phyloP scores from a whole-genome alignment of 2,329 filamentous ascomycete species.

The Neofusicoccum sp. region DNA sequence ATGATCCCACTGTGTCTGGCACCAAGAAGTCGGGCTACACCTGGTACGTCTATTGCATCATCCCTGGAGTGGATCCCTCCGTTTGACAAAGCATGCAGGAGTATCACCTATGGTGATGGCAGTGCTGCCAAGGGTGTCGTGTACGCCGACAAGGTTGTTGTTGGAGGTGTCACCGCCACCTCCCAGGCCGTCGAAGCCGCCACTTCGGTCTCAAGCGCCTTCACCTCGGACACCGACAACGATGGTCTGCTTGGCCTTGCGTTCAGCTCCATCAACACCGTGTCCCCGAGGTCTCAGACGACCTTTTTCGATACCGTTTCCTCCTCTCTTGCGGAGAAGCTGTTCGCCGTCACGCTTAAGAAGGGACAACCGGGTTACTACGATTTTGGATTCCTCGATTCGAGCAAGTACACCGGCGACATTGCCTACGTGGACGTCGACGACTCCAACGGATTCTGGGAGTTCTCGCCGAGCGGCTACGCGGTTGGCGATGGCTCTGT shows the following conservation, averaged over 20 bases:
- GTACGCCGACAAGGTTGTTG: slow-evolving; percentile 62
- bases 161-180: slow-evolving; percentile 59
- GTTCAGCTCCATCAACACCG: slow-evolving; percentile 36
- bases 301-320: slow-evolving; percentile 63
- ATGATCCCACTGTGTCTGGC: slow-evolving; percentile 52
- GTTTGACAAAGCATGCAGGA: background rate
- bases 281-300: slow-evolving; percentile 49
- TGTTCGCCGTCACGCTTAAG: slow-evolving; percentile 60
- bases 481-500: slow-evolving; percentile 47
- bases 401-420: slow-evolving; percentile 55
- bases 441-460: slow-evolving; percentile 62
- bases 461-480: slow-evolving; percentile 58
- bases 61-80: no score
- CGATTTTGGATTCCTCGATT: slow-evolving; percentile 61
- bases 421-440: slow-evolving; percentile 59
- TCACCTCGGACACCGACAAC: slow-evolving; percentile 50
- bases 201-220: slow-evolving; percentile 54
- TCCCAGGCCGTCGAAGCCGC: slow-evolving; percentile 67
- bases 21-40: slow-evolving; percentile 48
- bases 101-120: slow-evolving; percentile 61
- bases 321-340: slow-evolving; percentile 47
- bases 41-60: slow-evolving; percentile 64
- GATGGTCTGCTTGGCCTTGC: slow-evolving; percentile 19
- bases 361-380: slow-evolving; percentile 46
- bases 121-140: slow-evolving; percentile 63